These are phyloP conservation scores for Phytopythium sindhum DNA, from an alignment of 352 stramenopile species.

Conservation along the genomic window DNA sequence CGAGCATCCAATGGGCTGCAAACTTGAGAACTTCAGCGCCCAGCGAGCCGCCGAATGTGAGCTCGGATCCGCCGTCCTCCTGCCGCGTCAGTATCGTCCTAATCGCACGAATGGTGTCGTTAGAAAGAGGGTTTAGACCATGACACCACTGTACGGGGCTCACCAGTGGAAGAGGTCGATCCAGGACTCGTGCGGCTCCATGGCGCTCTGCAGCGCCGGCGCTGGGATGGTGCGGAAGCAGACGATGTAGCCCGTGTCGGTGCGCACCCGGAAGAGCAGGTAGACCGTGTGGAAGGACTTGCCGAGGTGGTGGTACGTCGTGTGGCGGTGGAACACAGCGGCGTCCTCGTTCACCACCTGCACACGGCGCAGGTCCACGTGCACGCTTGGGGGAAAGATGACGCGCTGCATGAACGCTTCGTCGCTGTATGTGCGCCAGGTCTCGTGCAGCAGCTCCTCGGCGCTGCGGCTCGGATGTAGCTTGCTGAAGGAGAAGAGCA, in stretches of 20 bases:
- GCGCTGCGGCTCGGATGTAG: conserved; percentile 26
- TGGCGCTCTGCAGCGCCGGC: conserved; percentile 38
- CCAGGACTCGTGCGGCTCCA: conserved; percentile 49
- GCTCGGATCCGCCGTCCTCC: conserved; percentile 24
- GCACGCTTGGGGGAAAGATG: conserved; percentile 45
- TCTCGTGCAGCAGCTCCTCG: conserved; percentile 38
- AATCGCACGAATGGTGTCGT: not conserved
- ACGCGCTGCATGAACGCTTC: conserved; percentile 45
- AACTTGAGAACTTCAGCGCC: conserved; percentile 55
- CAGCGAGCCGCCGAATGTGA: conserved; percentile 56
- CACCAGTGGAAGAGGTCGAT: conserved; percentile 73
- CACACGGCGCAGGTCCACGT: conserved; percentile 40
- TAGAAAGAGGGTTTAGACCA: not conserved
- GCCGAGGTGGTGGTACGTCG: conserved; percentile 43
- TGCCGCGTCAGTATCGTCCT: conserved; percentile 38
- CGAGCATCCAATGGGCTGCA: conserved; percentile 70
- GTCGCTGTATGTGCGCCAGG: conserved; percentile 46
- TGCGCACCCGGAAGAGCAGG: conserved; percentile 61
- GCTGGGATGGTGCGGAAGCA: conserved; percentile 64
- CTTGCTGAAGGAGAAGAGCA: conserved; percentile 70
- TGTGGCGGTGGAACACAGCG: conserved; percentile 53
- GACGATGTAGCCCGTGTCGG: conserved; percentile 47
- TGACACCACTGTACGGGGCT: not conserved
- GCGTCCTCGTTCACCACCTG: conserved; percentile 51
- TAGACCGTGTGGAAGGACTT: conserved; percentile 69